phyloP scores from a whole-genome alignment of 1,139 yeast species.

The Ashbya aceris region DNA sequence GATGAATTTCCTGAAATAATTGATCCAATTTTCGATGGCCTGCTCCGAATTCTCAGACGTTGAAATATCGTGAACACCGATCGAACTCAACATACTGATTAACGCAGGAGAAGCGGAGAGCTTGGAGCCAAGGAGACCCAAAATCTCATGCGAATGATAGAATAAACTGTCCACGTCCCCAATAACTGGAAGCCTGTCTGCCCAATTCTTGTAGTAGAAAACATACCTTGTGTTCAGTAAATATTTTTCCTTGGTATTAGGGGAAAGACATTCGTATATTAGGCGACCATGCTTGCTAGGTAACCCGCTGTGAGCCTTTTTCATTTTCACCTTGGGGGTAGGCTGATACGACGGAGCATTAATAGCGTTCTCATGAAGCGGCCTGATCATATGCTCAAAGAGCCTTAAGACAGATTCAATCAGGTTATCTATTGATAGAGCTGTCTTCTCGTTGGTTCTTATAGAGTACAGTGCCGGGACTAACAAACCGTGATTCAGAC shows the following conservation, averaged over 20 bases:
- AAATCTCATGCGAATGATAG: constrained; percentile 37
- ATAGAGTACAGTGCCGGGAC: constrained; percentile 57
- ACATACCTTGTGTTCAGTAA: constrained; percentile 19
- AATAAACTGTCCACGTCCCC: constrained; percentile 39
- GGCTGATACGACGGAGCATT: constrained; percentile 13
- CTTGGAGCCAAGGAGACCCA: constrained; percentile 49
- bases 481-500: constrained; percentile 55
- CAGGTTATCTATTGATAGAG: constrained; percentile 46
- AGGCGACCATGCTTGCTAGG: constrained; percentile 23
- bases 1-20: constrained; percentile 54
- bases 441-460: constrained; percentile 53
- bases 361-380: constrained; percentile 33
- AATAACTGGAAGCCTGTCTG: constrained; percentile 33
- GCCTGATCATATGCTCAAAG: constrained; percentile 42
- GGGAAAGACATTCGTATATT: constrained; percentile 10
- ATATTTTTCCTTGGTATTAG: constrained; percentile 22
- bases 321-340: constrained; percentile 20
- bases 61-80: constrained; percentile 38
- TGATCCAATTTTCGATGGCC: constrained; percentile 44
- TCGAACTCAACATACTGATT: constrained; percentile 52
- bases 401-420: constrained; percentile 42
- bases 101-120: constrained; percentile 41
- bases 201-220: constrained; percentile 52
- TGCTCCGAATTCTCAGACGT: constrained; percentile 17
- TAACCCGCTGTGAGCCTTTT: constrained; percentile 11